Conservation (phyloP, 2,329 filamentous ascomycete species). For the Fusarium sulawesiense region DNA sequence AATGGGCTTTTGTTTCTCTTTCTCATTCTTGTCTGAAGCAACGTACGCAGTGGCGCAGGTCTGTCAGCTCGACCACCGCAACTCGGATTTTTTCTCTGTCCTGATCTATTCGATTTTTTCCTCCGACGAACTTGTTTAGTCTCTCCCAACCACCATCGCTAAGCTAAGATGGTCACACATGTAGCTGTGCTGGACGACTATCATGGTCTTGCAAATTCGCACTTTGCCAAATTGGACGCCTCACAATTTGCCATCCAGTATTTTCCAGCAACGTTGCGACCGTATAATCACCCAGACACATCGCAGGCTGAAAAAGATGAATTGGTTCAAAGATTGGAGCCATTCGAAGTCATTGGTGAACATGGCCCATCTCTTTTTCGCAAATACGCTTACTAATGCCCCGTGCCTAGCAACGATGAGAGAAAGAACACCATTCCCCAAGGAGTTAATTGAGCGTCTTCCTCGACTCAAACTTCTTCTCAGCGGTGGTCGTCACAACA, state of each 20-base stretch:
- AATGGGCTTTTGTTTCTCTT: no score
- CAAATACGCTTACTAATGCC: background rate
- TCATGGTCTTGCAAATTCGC: background rate
- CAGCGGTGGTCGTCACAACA: conserved; percentile 1
- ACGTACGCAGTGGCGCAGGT: no score
- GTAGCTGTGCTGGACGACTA: conserved; percentile 8
- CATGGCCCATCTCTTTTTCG: no score
- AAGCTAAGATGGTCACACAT: background rate
- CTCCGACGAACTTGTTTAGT: no score
- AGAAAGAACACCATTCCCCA: conserved; percentile 2
- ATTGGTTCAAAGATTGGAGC: background rate
- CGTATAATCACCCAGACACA: background rate
- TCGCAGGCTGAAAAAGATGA: background rate
- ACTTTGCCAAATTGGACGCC: background rate
- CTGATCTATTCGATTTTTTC: background rate
- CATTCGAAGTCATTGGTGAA: background rate
- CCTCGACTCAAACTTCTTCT: conserved; percentile 1
- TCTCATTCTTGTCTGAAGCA: no score
- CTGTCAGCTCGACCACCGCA: no score
- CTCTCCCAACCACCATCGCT: background rate
- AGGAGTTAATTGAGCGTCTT: background rate
- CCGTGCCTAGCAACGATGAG: background rate
- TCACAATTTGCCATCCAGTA: background rate
- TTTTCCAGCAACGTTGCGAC: background rate
- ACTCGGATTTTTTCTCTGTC: no score